These are phyloP conservation scores for Pseudohyphozyma bogoriensis DNA, from an alignment of 768 basidiomycete genomes.

Conservation along the genomic window DNA sequence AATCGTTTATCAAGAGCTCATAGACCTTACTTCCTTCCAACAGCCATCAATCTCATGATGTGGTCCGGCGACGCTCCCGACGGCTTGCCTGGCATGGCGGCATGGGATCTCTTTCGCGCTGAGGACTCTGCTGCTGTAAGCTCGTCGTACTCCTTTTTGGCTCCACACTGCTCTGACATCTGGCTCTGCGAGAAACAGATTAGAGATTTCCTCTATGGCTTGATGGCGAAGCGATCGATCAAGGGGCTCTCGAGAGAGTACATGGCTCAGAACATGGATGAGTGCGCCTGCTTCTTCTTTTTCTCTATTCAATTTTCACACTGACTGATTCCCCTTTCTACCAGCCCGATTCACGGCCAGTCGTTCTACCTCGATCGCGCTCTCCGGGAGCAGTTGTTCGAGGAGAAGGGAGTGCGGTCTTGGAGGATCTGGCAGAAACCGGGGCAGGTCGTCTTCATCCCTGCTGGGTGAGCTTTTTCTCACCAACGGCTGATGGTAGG, in stretches of 20 bases:
- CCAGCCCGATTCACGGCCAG: constrained; percentile 74
- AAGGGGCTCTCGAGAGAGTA: constrained; percentile 33
- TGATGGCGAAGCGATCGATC: constrained; percentile 41
- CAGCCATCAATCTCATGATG: constrained; percentile 80
- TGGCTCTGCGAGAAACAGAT: constrained; percentile 39
- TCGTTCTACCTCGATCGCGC: constrained; percentile 68
- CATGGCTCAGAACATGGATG: constrained; percentile 36
- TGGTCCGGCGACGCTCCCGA: constrained; percentile 51
- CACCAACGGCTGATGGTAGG: no score
- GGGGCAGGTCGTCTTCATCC: constrained; percentile 89
- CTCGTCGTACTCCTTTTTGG: no score
- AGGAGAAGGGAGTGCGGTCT: constrained; percentile 60
- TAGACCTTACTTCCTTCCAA: no score
- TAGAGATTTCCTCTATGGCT: constrained; percentile 59
- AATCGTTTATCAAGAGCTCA: background rate
- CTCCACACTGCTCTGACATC: background rate
- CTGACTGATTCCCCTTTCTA: background rate
- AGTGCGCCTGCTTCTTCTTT: constrained; percentile 36
- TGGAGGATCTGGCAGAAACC: constrained; percentile 80
- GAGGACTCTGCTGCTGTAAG: constrained; percentile 55
- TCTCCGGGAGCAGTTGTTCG: constrained; percentile 57
- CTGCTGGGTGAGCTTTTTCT: constrained; percentile 53
- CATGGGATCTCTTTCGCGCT: constrained; percentile 82
- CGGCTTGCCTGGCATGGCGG: constrained; percentile 57
- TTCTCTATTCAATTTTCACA: background rate